These are phyloP conservation scores for Komagataea norvegica DNA, from an alignment of 1,139 yeast genomes.

Conservation along the genomic window DNA sequence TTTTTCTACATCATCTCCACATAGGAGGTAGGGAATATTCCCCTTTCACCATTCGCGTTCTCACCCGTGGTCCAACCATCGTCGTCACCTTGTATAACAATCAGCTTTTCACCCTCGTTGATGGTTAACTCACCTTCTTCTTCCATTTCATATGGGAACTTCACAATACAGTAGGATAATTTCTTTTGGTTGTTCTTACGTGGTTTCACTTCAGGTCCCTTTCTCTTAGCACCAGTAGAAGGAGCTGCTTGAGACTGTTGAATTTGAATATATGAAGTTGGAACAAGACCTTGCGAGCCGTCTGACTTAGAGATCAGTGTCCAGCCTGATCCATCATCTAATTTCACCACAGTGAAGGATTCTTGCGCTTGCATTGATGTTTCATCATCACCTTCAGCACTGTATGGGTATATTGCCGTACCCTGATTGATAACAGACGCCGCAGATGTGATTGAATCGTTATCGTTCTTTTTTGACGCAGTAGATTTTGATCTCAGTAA, in stretches of 20 bases:
- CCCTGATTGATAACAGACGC: slow-evolving; percentile 11
- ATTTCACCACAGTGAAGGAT: slow-evolving; percentile 48
- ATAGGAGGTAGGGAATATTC: slow-evolving; percentile 82
- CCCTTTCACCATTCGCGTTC: slow-evolving; percentile 52
- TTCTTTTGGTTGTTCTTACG: slow-evolving; percentile 43
- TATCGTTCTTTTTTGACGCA: slow-evolving; percentile 26
- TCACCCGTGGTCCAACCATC: slow-evolving; percentile 99
- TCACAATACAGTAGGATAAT: slow-evolving; percentile 62
- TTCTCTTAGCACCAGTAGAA: slow-evolving; percentile 42
- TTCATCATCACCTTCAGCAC: slow-evolving; percentile 75
- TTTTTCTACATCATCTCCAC: slow-evolving; percentile 16
- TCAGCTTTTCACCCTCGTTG: slow-evolving; percentile 69
- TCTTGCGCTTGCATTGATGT: slow-evolving; percentile 60
- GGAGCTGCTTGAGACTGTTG: slow-evolving; percentile 20
- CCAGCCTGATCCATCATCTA: slow-evolving; percentile 96
- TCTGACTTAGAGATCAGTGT: slow-evolving; percentile 45
- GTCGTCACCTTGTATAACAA: slow-evolving; percentile 64
- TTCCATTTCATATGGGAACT: slow-evolving; percentile 75
- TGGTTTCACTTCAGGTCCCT: slow-evolving; percentile 83
- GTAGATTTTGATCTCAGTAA: slow-evolving; percentile 21
- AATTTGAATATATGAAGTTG: slow-evolving; percentile 73
- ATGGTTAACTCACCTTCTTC: slow-evolving; percentile 81
- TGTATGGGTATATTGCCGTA: slow-evolving; percentile 60
- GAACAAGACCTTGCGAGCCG: slow-evolving; percentile 71
- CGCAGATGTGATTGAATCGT: slow-evolving; percentile 4